phyloP scores from a whole-genome alignment of 2,329 filamentous ascomycete species.

The Gaeumannomyces sp. region DNA sequence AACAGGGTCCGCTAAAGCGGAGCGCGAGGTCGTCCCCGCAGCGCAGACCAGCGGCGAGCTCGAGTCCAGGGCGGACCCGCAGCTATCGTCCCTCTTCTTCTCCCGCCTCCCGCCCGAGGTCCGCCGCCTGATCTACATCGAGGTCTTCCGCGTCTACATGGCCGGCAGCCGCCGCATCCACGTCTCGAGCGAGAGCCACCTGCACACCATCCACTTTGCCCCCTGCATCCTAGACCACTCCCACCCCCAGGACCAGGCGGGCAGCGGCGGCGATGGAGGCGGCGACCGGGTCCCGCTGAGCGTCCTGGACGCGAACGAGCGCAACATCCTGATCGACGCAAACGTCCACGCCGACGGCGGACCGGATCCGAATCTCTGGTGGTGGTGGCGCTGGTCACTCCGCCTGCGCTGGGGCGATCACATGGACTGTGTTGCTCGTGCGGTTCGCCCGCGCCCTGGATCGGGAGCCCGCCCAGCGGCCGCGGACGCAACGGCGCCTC shows the following conservation, averaged over 20 bases:
- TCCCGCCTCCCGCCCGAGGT: constrained; percentile 14
- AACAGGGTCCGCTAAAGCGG: background rate
- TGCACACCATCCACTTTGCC: background rate
- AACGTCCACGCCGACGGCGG: background rate
- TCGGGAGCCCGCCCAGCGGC: constrained; percentile 7
- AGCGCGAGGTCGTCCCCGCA: background rate
- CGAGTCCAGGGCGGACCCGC: constrained; percentile 10
- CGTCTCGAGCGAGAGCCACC: background rate
- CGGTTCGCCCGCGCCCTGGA: constrained; percentile 4
- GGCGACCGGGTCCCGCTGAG: background rate
- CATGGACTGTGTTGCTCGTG: background rate
- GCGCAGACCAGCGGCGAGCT: constrained; percentile 5
- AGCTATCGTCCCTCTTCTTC: constrained; percentile 19
- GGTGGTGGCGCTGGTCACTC: constrained; percentile 3
- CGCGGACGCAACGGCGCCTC: background rate
- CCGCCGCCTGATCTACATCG: constrained; percentile 15
- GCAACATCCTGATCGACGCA: background rate
- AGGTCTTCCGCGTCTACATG: constrained; percentile 12
- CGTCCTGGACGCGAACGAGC: background rate
- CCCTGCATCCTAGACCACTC: constrained; percentile 6
- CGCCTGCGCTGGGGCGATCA: constrained; percentile 6
- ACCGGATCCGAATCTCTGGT: background rate
- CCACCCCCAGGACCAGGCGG: background rate
- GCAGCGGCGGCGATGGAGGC: background rate
- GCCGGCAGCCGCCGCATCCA: constrained; percentile 9